These are phyloP conservation scores for Fragosphaeria purpurea DNA, from an alignment of 2,329 filamentous ascomycete species.

Conservation along the genomic window DNA sequence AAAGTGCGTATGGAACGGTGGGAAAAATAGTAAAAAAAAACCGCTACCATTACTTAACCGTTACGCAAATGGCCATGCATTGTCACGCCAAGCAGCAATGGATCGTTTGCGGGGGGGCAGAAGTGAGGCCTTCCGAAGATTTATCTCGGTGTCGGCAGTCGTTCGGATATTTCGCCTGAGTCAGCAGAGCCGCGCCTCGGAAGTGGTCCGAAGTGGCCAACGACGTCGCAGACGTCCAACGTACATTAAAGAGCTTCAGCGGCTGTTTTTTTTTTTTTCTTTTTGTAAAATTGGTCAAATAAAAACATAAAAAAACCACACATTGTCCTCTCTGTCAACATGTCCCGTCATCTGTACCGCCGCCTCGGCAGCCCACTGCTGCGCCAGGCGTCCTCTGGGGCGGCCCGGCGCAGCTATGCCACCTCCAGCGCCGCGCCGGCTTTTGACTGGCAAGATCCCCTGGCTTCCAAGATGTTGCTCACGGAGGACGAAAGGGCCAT, in stretches of 20 bases:
- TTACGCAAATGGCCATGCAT: too few species aligned
- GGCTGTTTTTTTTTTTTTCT: too few species aligned
- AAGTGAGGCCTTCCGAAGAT: conserved; percentile 3
- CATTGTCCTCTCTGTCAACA: not conserved
- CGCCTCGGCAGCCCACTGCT: conserved; percentile 9
- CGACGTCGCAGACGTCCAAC: too few species aligned
- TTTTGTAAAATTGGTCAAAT: too few species aligned
- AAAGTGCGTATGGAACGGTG: too few species aligned
- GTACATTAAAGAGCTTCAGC: too few species aligned
- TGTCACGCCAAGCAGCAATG: too few species aligned
- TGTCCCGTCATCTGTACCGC: conserved; percentile 12
- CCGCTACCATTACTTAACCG: too few species aligned
- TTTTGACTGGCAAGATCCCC: conserved; percentile 90
- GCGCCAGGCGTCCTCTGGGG: conserved; percentile 3
- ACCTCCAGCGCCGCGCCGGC: not conserved
- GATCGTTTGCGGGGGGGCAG: too few species aligned
- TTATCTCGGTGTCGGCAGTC: conserved; percentile 7
- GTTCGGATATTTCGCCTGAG: conserved; percentile 4
- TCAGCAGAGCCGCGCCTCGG: conserved; percentile 1
- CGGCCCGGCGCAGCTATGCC: conserved; percentile 9
- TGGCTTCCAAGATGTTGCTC: conserved; percentile 62
- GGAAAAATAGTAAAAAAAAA: conserved; percentile 3
- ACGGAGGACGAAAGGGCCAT: conserved; percentile 90
- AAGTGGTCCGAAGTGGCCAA: not conserved
- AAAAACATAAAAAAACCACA: too few species aligned